Evolutionary conservation across 148 eudicot species (phyloP), one percentile per base, ranked within the genome.

Genomic region (Talinum fruticosum): DNA sequence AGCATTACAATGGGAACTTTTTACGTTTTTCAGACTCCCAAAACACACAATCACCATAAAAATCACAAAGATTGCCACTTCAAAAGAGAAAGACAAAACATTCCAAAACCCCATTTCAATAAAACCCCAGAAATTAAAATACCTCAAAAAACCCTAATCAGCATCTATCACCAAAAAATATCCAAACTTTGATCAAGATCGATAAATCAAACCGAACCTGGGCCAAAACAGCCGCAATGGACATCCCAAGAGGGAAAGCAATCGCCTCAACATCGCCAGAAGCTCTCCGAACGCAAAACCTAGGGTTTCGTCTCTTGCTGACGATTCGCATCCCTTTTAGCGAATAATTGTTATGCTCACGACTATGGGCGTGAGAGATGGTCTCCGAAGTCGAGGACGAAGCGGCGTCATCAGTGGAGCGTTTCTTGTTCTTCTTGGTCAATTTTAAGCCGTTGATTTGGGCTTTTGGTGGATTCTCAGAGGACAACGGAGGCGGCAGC

Each of bases 221-320:
- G 66, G 91, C 84, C 66, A 95, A 79, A 54, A 94, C 89, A 18
- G 96, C 97, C 16, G 98, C 97, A 71, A 95, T 86, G 0, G 98
- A 89, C 96, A 95, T 95, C 32, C 98, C 98, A 44, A 92, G 90
- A 76, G 97, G 92, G 53, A 90, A 92, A 29, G 97, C 98, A 74
- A 92, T 83, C 2, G 96, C 88, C 6, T 89, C 91, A 8, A 87
- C 87, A 71, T 88, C 92, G 23, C 73, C 49, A 2, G 35, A 77
- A 37, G 82, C 74, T 7, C 79, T 74, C 18, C 87, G 78, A 44
- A 75, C 80, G 14, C 66, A 80, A 73, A 79, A 81, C 38, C 85
- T 90, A 76, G 86, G 86, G 84, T 83, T 85, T 73, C 85, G 81
- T 1, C 83, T 81, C 18, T 68, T 82, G 26, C 6, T 65, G 0